phyloP scores from a whole-genome alignment of 768 basidiomycete species.

The Boletus pseudo-olivaceus region DNA sequence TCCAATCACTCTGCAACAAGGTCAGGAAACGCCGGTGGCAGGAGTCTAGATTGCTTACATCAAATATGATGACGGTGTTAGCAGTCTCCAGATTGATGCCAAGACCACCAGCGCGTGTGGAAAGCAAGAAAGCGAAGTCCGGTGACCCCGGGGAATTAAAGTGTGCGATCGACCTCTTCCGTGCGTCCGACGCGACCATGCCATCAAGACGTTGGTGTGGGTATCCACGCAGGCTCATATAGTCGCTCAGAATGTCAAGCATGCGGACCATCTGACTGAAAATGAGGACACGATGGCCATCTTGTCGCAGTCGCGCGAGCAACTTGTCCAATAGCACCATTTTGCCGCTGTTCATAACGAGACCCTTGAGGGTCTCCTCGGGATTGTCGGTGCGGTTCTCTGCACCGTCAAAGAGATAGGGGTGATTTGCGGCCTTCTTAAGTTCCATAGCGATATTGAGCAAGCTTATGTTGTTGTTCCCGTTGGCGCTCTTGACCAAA shows the following conservation, averaged over 20 bases:
- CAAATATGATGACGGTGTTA: slow-evolving; percentile 98
- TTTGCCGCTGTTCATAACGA: slow-evolving; percentile 98
- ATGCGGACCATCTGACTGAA: slow-evolving; percentile 99
- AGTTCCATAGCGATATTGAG: slow-evolving; percentile 99
- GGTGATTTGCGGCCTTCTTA: slow-evolving; percentile 98
- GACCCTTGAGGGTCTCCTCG: slow-evolving; percentile 89
- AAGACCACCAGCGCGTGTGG: slow-evolving; percentile 94
- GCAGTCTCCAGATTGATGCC: slow-evolving; percentile 99
- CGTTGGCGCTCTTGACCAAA: slow-evolving; percentile 84
- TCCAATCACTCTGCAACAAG: slow-evolving; percentile 82
- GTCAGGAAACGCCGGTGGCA: slow-evolving; percentile 6
- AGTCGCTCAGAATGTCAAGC: slow-evolving; percentile 97
- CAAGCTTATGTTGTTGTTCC: slow-evolving; percentile 87
- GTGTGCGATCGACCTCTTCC: slow-evolving; percentile 95
- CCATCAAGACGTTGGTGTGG: slow-evolving; percentile 94
- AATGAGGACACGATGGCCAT: slow-evolving; percentile 95
- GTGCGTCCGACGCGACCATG: slow-evolving; percentile 86
- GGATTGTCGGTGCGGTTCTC: slow-evolving; percentile 58
- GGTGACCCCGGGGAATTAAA: slow-evolving; percentile 92
- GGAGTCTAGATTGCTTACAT: slow-evolving; percentile 52
- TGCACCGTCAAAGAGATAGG: slow-evolving; percentile 95
- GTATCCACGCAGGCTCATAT: slow-evolving; percentile 87
- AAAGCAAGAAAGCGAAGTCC: slow-evolving; percentile 95
- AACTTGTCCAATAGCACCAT: slow-evolving; percentile 98
- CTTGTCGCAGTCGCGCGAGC: slow-evolving; percentile 80